Evolutionary conservation across 1,284 basidiomycete genomes (phyloP), one percentile per base, ranked within the genome.

Genomic region (Meira miltonrushii): DNA sequence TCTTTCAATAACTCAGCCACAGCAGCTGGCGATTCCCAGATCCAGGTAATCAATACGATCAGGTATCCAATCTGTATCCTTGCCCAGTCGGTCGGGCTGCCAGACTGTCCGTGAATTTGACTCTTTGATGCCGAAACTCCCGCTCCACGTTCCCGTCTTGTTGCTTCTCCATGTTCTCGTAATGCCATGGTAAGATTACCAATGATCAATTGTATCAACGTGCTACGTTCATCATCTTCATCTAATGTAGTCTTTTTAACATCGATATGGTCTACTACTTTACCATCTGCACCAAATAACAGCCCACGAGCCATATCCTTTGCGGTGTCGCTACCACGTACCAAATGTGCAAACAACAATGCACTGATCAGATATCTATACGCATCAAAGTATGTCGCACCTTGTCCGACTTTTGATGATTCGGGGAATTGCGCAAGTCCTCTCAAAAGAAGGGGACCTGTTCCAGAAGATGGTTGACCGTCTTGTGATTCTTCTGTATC

Each of bases 21-120:
- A 0, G 88, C 87, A 55, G 83, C 84, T 0, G 92, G 87, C 65
- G 93, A 92, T 69, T 97, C 92, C 92, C 92, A 96, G n/a, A 96
- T 82, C 94, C 94, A 98, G 55, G 90, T 88, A 15, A 85, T 83
- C 19, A 98, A 82, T 49, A 95, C 79, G 41, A 86, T 85, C 44
- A 97, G 82, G 77, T 96, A 94, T 1, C 87, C 89, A 5, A 90
- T 86, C 73, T 92, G 87, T 59, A 96, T 82, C 60, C 91, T 83
- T 65, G 92, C 90, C 92, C 92, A 97, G 59, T 71, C 71, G 7
- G 68, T 62, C 19, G 60, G 55, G 2, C 54, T 54, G 9, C 60
- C 53, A n/a, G 61, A 58, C 38, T 61, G 40, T 12, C 39, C 54
- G 19, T 54, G 57, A 46, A 38, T 49, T 12, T 33, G 33, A 15